Evolutionary conservation across 768 basidiomycete species (phyloP).

Genomic region (Crepidotus variabilis): DNA sequence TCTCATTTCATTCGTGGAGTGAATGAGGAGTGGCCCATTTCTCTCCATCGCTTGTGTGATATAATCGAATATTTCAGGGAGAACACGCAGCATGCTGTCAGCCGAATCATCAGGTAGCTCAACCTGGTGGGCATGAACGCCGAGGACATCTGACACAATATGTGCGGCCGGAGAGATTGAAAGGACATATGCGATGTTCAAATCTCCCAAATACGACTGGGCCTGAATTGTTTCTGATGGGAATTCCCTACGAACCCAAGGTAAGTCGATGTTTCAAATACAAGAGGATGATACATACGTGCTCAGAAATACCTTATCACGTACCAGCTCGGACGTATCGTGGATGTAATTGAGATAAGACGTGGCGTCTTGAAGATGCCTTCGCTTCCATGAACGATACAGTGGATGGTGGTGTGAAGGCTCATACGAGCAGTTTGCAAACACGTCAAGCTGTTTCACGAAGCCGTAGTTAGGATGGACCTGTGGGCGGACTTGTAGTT

Average conservation of each 20-base stretch:
- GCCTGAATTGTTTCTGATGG: slow-evolving; percentile 49
- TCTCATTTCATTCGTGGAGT: background rate
- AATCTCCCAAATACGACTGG: slow-evolving; percentile 16
- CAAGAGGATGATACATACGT: slow-evolving; percentile 34
- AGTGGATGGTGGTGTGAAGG: slow-evolving; percentile 36
- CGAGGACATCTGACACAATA: background rate
- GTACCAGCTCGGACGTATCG: slow-evolving; percentile 50
- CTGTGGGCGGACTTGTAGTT: slow-evolving; percentile 30
- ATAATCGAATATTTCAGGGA: background rate
- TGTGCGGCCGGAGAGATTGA: background rate
- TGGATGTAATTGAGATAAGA: slow-evolving; percentile 46
- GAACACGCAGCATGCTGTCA: background rate
- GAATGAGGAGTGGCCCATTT: background rate
- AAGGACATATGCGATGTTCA: background rate
- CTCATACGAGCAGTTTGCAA: slow-evolving; percentile 46
- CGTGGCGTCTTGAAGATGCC: slow-evolving; percentile 48
- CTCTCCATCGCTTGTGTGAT: background rate
- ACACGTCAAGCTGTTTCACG: slow-evolving; percentile 54
- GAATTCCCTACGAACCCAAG: slow-evolving; percentile 40
- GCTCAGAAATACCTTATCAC: slow-evolving; percentile 45
- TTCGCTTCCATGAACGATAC: slow-evolving; percentile 59
- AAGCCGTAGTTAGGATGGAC: slow-evolving; percentile 52
- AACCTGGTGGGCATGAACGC: background rate
- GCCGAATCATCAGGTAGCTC: background rate
- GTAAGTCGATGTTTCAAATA: background rate